phyloP scores from a whole-genome alignment of 352 stramenopile genomes.

The Phytophthora fragariaefolia region DNA sequence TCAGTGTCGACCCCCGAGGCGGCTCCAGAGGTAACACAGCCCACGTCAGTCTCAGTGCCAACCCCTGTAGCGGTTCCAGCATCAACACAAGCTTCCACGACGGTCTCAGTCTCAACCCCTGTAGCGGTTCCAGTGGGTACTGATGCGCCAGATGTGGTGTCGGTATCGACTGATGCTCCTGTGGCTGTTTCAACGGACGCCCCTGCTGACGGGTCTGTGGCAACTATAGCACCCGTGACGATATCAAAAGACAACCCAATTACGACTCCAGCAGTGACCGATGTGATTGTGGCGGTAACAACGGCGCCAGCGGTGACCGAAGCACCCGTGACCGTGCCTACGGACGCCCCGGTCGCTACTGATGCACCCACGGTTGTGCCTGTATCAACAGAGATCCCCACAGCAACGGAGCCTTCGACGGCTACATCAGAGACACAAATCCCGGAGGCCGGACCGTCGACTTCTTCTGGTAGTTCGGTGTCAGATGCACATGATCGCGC shows the following conservation, averaged over 20 bases:
- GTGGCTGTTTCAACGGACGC: background rate
- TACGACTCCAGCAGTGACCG: too few species aligned
- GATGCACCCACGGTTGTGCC: background rate
- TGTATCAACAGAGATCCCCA: conserved; percentile 10
- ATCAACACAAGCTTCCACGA: background rate
- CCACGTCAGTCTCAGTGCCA: too few species aligned
- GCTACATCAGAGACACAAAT: background rate
- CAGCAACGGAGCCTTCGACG: conserved; percentile 2
- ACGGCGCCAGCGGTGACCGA: background rate
- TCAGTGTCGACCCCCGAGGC: too few species aligned
- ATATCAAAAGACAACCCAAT: too few species aligned
- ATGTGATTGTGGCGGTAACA: too few species aligned
- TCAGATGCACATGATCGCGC: background rate
- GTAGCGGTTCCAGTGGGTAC: background rate
- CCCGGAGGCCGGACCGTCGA: conserved; percentile 8
- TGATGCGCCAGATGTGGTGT: background rate
- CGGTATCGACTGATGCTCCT: background rate
- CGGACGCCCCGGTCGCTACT: background rate
- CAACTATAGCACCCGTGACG: too few species aligned
- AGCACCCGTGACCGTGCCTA: conserved; percentile 3
- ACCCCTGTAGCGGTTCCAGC: too few species aligned
- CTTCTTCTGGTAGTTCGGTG: conserved; percentile 10
- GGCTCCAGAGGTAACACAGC: too few species aligned
- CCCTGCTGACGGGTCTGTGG: too few species aligned
- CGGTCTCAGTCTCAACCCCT: background rate